Conservation (phyloP, 257 asterid genomes). For the Nicotiana knightiana region DNA sequence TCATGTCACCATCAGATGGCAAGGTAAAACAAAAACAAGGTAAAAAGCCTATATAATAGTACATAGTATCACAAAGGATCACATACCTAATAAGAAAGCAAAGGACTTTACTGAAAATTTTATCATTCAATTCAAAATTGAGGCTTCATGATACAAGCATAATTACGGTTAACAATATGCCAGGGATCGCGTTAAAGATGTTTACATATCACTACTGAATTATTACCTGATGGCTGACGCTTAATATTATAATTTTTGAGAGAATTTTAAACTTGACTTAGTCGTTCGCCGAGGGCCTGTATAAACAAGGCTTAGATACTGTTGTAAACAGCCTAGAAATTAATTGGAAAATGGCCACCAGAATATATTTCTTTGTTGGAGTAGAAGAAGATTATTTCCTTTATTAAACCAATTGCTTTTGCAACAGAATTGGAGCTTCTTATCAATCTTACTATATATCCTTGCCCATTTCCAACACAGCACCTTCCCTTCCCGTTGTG, state of each 20-base stretch:
- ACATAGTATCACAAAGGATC: neutral
- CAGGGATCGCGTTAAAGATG: neutral
- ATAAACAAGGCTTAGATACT: neutral
- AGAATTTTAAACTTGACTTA: neutral
- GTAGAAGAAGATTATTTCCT: neutral
- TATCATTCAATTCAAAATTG: neutral
- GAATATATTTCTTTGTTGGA: neutral
- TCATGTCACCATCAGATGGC: neutral
- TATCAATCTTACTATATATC: neutral
- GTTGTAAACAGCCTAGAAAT: neutral
- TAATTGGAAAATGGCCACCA: neutral
- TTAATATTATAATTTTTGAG: too few relatives aligned
- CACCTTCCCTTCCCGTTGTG: too few relatives aligned
- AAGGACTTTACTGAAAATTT: neutral
- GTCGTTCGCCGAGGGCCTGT: too few relatives aligned
- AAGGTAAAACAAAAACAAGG: neutral
- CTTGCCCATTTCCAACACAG: neutral
- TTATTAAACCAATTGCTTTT: neutral
- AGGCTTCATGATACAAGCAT: constrained; percentile 2
- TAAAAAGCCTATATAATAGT: neutral
- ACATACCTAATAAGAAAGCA: neutral
- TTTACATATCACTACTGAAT: neutral
- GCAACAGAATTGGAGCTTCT: neutral
- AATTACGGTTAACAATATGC: neutral
- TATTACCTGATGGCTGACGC: neutral